Percentiles rank a stretch among this genome's conserved stretches.
These are phyloP conservation scores for Penicillium sp. DNA, from an alignment of 2,329 filamentous ascomycete species.

Conservation along the genomic window DNA sequence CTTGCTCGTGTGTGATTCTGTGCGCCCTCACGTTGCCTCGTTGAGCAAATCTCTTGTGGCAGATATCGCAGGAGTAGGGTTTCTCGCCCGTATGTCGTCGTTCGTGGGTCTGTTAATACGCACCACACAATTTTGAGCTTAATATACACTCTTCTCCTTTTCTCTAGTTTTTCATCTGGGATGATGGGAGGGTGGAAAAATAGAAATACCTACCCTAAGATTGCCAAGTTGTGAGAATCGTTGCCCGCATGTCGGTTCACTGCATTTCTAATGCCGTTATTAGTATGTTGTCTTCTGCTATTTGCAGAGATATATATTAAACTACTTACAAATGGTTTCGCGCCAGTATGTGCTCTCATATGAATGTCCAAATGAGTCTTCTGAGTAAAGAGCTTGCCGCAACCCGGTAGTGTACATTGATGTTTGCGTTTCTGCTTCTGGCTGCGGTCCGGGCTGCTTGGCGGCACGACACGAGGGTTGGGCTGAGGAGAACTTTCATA, in stretches of 20 bases:
- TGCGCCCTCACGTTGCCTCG: constrained; percentile 82
- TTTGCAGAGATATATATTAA: not conserved
- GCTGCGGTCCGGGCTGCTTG: constrained; percentile 18
- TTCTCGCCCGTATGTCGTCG: constrained; percentile 83
- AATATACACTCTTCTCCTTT: constrained; percentile 4
- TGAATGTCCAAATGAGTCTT: constrained; percentile 94
- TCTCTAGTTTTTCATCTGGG: not conserved
- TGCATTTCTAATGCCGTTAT: constrained; percentile 54
- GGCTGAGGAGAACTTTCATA: constrained; percentile 18
- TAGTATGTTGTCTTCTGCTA: constrained; percentile 1
- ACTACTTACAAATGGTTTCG: constrained; percentile 78
- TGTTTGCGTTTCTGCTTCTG: constrained; percentile 59
- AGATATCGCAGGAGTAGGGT: constrained; percentile 74
- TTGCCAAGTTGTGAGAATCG: constrained; percentile 89
- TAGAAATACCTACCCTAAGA: constrained; percentile 62
- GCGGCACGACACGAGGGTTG: constrained; percentile 23
- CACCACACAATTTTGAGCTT: constrained; percentile 6
- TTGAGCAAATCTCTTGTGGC: constrained; percentile 79
- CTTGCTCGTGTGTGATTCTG: constrained; percentile 71
- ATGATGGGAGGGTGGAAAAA: not conserved
- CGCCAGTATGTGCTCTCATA: constrained; percentile 79
- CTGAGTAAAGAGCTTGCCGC: constrained; percentile 79
- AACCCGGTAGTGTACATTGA: constrained; percentile 68
- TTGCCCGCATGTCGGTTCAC: constrained; percentile 67
- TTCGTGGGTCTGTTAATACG: constrained; percentile 65